phyloP scores from a whole-genome alignment of 2,329 filamentous ascomycete species.

The Hymenoscyphus infarciens region DNA sequence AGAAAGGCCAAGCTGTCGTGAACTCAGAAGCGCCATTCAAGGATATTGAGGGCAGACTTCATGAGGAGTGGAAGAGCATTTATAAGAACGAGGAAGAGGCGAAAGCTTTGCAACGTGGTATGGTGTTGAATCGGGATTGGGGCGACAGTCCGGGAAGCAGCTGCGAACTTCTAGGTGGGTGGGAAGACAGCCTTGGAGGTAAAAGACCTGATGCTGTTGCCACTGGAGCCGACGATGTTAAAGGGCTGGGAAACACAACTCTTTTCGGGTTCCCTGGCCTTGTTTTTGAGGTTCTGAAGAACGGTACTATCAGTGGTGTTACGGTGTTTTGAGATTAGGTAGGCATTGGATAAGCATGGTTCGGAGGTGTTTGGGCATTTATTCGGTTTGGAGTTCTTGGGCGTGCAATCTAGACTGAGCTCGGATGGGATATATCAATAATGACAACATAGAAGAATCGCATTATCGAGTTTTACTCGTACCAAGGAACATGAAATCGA shows the following conservation, averaged over 20 bases:
- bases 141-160: conserved; percentile 88
- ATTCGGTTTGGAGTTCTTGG: neutral
- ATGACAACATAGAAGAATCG: conserved; percentile 2
- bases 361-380: conserved; percentile 4
- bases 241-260: conserved; percentile 69
- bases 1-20: conserved; percentile 38
- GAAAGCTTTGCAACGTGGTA: conserved; percentile 58
- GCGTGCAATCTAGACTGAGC: neutral
- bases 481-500: neutral
- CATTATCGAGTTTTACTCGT: neutral
- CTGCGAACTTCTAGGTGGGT: conserved; percentile 74
- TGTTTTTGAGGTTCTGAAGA: conserved; percentile 94
- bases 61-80: conserved; percentile 64
- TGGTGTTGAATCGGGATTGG: conserved; percentile 90
- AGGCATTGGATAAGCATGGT: conserved; percentile 10
- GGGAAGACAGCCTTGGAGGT: conserved; percentile 66
- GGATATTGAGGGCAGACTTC: conserved; percentile 66
- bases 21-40: conserved; percentile 66
- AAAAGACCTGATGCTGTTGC: conserved; percentile 42
- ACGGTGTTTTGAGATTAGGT: conserved; percentile 66
- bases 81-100: conserved; percentile 55
- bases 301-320: conserved; percentile 81
- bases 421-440: conserved; percentile 1
- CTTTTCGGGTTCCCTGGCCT: conserved; percentile 91
- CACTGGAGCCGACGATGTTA: conserved; percentile 47